Conservation (phyloP, 345 rosid genomes). For the Clausena lansium region DNA sequence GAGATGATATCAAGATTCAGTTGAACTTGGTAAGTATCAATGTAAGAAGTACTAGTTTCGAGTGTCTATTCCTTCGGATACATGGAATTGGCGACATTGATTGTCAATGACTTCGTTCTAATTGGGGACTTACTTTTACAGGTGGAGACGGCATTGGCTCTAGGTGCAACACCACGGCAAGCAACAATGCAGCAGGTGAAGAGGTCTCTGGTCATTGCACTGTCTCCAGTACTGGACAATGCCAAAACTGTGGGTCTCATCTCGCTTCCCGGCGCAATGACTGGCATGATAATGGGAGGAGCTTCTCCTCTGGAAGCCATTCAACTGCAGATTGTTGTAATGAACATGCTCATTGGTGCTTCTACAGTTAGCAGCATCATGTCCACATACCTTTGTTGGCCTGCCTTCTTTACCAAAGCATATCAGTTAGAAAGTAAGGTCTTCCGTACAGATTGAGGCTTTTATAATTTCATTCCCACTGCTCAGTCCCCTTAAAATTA, state of each 20-base stretch:
- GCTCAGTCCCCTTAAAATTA: background rate
- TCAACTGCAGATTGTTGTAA: slow-evolving; percentile 92
- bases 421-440: slow-evolving; percentile 68
- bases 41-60: background rate
- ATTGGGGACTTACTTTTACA: slow-evolving; percentile 10
- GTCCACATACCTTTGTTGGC: slow-evolving; percentile 88
- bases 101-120: background rate
- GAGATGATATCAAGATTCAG: slow-evolving; percentile 82
- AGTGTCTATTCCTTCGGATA: background rate
- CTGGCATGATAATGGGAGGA: slow-evolving; percentile 96
- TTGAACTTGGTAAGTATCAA: slow-evolving; percentile 47
- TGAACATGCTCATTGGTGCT: slow-evolving; percentile 90
- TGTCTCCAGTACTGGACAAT: slow-evolving; percentile 84
- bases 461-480: too few relatives aligned
- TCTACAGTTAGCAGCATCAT: slow-evolving; percentile 75
- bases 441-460: slow-evolving; percentile 43
- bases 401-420: slow-evolving; percentile 81
- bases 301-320: slow-evolving; percentile 88
- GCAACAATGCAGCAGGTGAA: slow-evolving; percentile 72
- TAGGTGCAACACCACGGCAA: slow-evolving; percentile 84
- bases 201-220: slow-evolving; percentile 71
- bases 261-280: slow-evolving; percentile 88
- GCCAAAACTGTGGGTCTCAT: slow-evolving; percentile 95
- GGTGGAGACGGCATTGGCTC: slow-evolving; percentile 93
- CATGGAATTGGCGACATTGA: background rate